phyloP scores from a whole-genome alignment of 176 grass and related monocot genomes.

The Oryza meridionalis region DNA sequence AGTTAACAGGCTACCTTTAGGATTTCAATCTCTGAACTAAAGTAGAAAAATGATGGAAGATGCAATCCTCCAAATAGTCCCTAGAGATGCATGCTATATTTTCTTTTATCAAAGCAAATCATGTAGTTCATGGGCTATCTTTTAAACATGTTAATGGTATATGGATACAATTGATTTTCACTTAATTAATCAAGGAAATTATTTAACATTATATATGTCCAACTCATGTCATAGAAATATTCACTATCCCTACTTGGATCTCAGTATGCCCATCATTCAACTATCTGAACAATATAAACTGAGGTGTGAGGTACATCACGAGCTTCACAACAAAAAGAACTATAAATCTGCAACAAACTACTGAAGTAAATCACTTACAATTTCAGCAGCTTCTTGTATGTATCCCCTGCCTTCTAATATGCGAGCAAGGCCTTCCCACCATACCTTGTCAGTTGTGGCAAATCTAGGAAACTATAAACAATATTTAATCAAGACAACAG shows the following conservation, averaged over 20 bases:
- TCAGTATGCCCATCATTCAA: conserved; percentile 1
- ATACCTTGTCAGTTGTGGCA: conserved; percentile 59
- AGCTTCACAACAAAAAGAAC: neutral
- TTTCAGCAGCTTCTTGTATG: conserved; percentile 78
- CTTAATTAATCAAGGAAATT: conserved; percentile 23
- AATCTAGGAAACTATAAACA: conserved; percentile 66
- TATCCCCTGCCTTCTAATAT: conserved; percentile 66
- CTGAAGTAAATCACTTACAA: conserved; percentile 56
- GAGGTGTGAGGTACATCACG: neutral
- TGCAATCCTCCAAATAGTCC: neutral
- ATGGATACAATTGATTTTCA: neutral
- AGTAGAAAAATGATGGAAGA: conserved; percentile 9
- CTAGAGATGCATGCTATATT: neutral
- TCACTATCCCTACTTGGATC: neutral
- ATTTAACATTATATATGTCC: conserved; percentile 9
- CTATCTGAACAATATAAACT: conserved; percentile 23
- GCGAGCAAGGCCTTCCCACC: conserved; percentile 90
- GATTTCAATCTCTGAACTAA: neutral
- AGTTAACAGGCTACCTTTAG: conserved; percentile 6
- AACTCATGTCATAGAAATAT: neutral
- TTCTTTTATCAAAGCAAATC: neutral
- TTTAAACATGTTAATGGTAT: conserved; percentile 12
- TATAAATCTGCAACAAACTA: conserved; percentile 10
- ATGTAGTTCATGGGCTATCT: neutral
- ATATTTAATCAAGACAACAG: conserved; percentile 19